Percentiles rank a stretch among this genome's conserved stretches.
phyloP scores from a whole-genome alignment of 1,284 basidiomycete genomes.

The Microbotryomycetes sp. region DNA sequence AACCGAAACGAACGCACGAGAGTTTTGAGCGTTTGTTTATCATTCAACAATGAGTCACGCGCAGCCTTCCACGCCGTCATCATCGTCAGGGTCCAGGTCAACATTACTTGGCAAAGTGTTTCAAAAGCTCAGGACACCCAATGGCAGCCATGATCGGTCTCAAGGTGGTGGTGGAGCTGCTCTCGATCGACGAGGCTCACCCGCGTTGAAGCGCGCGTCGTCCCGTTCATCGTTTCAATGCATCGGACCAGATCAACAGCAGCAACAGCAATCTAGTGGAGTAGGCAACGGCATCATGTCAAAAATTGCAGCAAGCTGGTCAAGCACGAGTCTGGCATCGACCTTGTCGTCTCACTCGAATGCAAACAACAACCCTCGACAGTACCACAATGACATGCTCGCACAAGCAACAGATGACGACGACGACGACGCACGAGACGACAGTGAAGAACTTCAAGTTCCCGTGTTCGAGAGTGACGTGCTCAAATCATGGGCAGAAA shows the following conservation, averaged over 20 bases:
- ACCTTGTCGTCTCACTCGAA: not conserved
- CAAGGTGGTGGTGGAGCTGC: not conserved
- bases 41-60: not conserved
- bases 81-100: not conserved
- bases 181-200: not conserved
- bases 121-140: not conserved
- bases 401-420: no score
- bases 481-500: not conserved
- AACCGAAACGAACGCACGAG: no score
- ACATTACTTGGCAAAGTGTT: not conserved
- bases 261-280: not conserved
- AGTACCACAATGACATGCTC: no score
- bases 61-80: not conserved
- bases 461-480: not conserved
- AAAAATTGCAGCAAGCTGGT: not conserved
- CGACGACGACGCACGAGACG: not conserved
- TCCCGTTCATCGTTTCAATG: not conserved
- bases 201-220: not conserved
- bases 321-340: not conserved
- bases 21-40: not conserved
- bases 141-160: not conserved
- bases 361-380: not conserved
- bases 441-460: not conserved
- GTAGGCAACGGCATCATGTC: not conserved
- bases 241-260: not conserved